Percentiles rank a stretch among this genome's conserved stretches.
Conservation (phyloP, 2,329 filamentous ascomycete genomes). For the Parasarocladium wereldwijsianum region DNA sequence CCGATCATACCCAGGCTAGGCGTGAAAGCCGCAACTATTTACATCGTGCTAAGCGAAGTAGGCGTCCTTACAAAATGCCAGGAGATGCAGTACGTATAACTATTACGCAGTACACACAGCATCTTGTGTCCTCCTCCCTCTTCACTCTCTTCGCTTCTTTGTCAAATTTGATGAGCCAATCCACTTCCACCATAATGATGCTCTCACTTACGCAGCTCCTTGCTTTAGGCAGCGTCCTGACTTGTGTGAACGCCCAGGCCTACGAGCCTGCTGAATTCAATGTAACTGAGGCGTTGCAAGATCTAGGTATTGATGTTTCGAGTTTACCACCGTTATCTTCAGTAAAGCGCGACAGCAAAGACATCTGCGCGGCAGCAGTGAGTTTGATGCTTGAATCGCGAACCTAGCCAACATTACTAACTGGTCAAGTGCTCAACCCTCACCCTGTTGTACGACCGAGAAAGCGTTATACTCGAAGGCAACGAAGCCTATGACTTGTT, state of each 20-base stretch:
- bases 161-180: no score
- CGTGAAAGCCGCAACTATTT: no score
- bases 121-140: no score
- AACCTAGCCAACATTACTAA: no score
- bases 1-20: no score
- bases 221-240: neutral
- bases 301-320: constrained; percentile 7
- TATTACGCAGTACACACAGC: no score
- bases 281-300: constrained; percentile 6
- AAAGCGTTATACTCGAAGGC: neutral
- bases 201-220: constrained; percentile 1
- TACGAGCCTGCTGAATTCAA: constrained; percentile 7
- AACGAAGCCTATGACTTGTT: constrained; percentile 4
- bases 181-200: no score
- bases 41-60: no score
- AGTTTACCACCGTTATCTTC: constrained; percentile 4
- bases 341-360: neutral
- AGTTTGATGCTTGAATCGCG: no score
- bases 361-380: neutral
- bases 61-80: no score
- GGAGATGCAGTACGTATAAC: no score
- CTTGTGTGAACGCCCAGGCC: constrained; percentile 1
- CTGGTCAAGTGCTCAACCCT: constrained; percentile 2
- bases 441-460: neutral
- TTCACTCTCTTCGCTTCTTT: no score